Percentiles rank a stretch among this genome's conserved stretches.
phyloP scores from a whole-genome alignment of 2,329 filamentous ascomycete genomes.

The Pseudocercospora fijiensis region DNA sequence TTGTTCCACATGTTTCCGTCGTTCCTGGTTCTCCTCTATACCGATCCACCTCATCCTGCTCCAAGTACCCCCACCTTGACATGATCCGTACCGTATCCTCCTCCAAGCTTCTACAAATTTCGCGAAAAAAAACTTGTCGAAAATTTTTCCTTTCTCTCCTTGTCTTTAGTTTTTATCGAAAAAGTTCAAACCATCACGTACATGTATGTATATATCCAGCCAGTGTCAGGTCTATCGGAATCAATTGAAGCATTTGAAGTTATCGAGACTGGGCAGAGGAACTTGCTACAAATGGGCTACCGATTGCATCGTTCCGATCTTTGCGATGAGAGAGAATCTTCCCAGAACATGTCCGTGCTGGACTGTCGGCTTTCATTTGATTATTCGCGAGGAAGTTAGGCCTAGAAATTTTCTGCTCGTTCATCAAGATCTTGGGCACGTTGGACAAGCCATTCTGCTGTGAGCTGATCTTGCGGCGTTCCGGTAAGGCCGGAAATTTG shows the following conservation, averaged over 20 bases:
- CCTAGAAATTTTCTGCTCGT: not conserved
- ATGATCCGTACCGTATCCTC: constrained; percentile 59
- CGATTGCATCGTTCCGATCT: not conserved
- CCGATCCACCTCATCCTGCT: constrained; percentile 36
- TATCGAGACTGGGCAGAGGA: not conserved
- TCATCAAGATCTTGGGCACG: constrained; percentile 8
- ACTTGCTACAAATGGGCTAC: not conserved
- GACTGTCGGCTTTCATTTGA: constrained; percentile 6
- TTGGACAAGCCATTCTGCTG: constrained; percentile 3
- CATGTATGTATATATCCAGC: no score
- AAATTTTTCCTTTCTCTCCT: no score
- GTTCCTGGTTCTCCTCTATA: constrained; percentile 38
- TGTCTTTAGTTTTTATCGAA: no score
- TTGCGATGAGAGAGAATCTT: not conserved
- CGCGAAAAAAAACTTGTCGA: no score
- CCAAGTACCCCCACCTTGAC: constrained; percentile 55
- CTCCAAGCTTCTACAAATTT: constrained; percentile 60
- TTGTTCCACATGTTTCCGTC: constrained; percentile 9
- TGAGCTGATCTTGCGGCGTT: not conserved
- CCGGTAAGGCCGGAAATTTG: not conserved
- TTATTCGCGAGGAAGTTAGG: constrained; percentile 7
- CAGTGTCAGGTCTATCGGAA: no score
- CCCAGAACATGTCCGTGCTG: not conserved
- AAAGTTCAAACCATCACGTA: no score
- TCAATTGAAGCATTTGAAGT: constrained; percentile 2